A percentile compares a stretch with the other conserved stretches of the same genome.
phyloP scores from a whole-genome alignment of 2,329 filamentous ascomycete species.

The Pseudonectria buxi region DNA sequence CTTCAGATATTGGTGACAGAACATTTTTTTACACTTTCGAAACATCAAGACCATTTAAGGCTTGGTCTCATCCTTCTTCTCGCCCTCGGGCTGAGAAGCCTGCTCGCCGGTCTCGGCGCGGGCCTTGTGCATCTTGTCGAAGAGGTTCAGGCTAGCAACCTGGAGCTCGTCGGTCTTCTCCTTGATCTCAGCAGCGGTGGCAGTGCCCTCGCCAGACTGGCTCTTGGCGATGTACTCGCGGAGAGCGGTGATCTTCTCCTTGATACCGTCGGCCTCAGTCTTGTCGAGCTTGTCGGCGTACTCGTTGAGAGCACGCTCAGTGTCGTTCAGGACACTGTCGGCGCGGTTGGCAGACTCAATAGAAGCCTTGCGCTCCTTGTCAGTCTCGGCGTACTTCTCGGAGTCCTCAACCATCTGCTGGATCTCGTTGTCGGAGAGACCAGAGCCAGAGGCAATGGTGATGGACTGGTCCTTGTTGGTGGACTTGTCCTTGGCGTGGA shows the following conservation, averaged over 20 bases:
- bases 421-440: conserved; percentile 91
- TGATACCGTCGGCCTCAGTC: conserved; percentile 85
- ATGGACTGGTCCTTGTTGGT: conserved; percentile 99
- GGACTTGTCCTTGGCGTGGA: conserved; percentile 97
- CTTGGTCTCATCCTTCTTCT: conserved; percentile 73
- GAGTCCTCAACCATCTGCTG: conserved; percentile 97
- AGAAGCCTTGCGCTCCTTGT: conserved; percentile 93
- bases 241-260: conserved; percentile 82
- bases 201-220: conserved; percentile 82
- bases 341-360: conserved; percentile 98
- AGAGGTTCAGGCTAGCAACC: conserved; percentile 88
- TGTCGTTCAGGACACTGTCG: conserved; percentile 93
- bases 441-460: conserved; percentile 95
- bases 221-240: conserved; percentile 90
- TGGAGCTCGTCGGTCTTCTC: conserved; percentile 98
- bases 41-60: conserved; percentile 39
- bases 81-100: conserved; percentile 53
- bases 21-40: conserved; percentile 21
- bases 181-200: conserved; percentile 91
- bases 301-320: conserved; percentile 96
- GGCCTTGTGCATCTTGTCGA: conserved; percentile 99
- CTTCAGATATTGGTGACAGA: conserved; percentile 24
- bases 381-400: conserved; percentile 88
- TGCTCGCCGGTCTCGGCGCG: conserved; percentile 57
- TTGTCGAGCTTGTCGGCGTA: conserved; percentile 95